Evolutionary conservation across 495 filamentous ascomycete genomes (phyloP), one percentile per base, ranked within the genome.

Genomic region (Trichoderma parareesei): DNA sequence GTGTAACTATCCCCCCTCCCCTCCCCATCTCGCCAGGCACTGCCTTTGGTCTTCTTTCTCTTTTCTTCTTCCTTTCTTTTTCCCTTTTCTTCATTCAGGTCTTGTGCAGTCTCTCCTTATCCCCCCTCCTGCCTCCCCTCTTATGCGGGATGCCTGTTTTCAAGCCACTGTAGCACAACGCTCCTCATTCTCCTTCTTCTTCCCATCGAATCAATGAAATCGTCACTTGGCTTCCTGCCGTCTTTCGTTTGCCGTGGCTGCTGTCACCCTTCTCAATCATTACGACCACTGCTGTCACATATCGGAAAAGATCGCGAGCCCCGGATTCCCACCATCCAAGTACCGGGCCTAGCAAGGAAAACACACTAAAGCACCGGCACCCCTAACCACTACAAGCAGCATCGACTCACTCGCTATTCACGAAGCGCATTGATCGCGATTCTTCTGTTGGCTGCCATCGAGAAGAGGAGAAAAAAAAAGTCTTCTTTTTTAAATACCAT

Each of bases 181-280:
- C 27, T 27, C 27, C 27, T 27, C 27, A 27, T 27, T 27, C 53
- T 57, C 53, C 2, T 57, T 57, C 37, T 11, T 10, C 14, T 9
- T 57, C 18, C 53, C 13, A 57, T 57, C 53, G 53, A 35, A 57
- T 57, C 53, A 35, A 57, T 57, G 53, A 57, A n/a, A 35, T 8
- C 53, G 37, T 9, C 27, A 8, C 9, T 27, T 37, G 33, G 53
- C 33, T 37, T 33, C 20, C 53, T 37, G 53, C 53, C 53, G 53
- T 13, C 53, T 35, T 57, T 57, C 27, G 27, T 38, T 57, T 57
- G 14, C 33, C 53, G 33, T 55, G 48, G 48, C 18, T 11, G 14
- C 48, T 33, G 48, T 57, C 53, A 35, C 53, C 33, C 13, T 20
- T 37, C 27, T 37, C 53, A 57, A n/a, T 27, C 27, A 27, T 27